Evolutionary conservation across 2,329 filamentous ascomycete genomes (phyloP), one percentile per base, ranked within the genome.

Genomic region (Alternaria angustiovoidea): DNA sequence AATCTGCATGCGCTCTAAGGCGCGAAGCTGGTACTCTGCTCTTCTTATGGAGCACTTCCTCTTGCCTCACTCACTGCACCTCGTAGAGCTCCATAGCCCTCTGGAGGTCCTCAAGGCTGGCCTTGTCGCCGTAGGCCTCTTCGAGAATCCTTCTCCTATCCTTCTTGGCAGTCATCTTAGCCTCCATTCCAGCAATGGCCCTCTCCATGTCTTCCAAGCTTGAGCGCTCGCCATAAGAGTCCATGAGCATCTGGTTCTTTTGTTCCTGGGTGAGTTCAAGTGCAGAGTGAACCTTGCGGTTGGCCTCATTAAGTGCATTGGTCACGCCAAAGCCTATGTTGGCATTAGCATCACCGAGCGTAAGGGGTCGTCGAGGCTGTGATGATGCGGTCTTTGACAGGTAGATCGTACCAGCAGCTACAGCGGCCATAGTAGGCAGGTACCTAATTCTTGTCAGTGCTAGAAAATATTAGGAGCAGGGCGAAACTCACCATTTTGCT

Each of bases 81-180:
- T 80, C 78, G 47, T 83, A 83, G 28, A 79, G 71, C 34, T 81
- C 74, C 68, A 83, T 71, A 16, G 81, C 81, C 38, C 79, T 73
- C 63, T 82, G 73, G n/a, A 83, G 65, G 67, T 83, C 80, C 24
- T 78, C 70, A 47, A 83, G 58, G 46, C 76, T 81, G 12, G 75
- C 76, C 62, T 81, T 79, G 53, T 79, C 79, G 12, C 81, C 81
- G 54, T 83, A 83, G 2, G 81, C 80, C 36, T 83, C 80, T 76
- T 82, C 79, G n/a, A 83, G 63, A 5, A 75, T 68, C 47, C 71
- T 71, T 54, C 81, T 81, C 52, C 69, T 75, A 26, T 77, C 75
- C 2, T 78, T 70, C 2, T 77, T 55, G 22, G 60, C 68, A 64
- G 51, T 78, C 26, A 59, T 51, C 65, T 61, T 79, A 5, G 63